Evolutionary conservation across 371 early-diverging fungal genomes (phyloP), one percentile per base, ranked within the genome.

Genomic region (Smittium culicis): DNA sequence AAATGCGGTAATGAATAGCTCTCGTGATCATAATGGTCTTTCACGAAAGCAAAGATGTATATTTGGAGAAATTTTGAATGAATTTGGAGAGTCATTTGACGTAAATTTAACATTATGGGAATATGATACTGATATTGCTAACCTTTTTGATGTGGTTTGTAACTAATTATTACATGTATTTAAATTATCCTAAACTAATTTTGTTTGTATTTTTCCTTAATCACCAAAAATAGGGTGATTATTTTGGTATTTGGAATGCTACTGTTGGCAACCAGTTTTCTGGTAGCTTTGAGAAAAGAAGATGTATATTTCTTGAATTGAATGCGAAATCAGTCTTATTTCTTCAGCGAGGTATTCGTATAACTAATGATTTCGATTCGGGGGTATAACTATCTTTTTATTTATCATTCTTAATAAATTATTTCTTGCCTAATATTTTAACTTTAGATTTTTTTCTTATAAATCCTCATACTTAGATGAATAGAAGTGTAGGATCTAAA

Each of bases 221-320:
- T 17, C 17, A 54, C 11, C 60, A 59, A 59, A 59, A 11, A 5
- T 59, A 59, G 60, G 60, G 60, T 32, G 60, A 25, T 14, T 59
- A 59, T 59, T 25, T 59, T 11, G 60, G 60, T 5, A 59, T 59
- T 32, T 59, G 60, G 60, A 32, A 32, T 32, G 60, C 60, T 5
- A 59, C 60, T 14, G 32, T 59, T 5, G 60, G 30, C 11, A 33
- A 63, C n/a, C n/a, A 24, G 24, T 63, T 32, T 33, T 63, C 63
- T 5, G 63, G 63, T 14, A 63, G 63, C 33, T 24, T 63, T 27
- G 63, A 63, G n/a, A 63, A 63, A 33, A 2, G n/a, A 63, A 30
- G 35, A 5, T 30, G 24, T 3, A 34, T 63, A n/a, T 24, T 34
- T n/a, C 8, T 63, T 25, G 31, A 63, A 32, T 32, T 63, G 32